Conservation (phyloP, 1,284 basidiomycete species). For the Sporisorium scitamineum region DNA sequence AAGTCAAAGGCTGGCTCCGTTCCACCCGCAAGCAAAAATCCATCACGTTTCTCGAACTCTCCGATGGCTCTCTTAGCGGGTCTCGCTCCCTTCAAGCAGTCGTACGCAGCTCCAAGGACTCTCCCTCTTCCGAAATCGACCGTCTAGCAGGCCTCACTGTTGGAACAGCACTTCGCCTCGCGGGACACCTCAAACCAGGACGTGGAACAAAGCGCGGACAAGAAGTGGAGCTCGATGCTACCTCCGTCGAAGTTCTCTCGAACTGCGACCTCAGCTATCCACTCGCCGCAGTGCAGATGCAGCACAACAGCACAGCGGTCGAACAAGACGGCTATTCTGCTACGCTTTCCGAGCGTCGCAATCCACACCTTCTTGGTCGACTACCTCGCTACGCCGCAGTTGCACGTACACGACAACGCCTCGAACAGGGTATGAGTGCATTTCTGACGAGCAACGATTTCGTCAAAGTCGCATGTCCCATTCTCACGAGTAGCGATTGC, state of each 20-base stretch:
- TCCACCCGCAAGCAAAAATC: constrained; percentile 59
- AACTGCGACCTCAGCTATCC: constrained; percentile 50
- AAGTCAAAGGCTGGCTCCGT: constrained; percentile 51
- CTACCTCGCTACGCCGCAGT: constrained; percentile 45
- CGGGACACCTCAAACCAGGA: constrained; percentile 42
- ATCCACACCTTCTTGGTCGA: constrained; percentile 53
- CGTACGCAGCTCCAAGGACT: constrained; percentile 20
- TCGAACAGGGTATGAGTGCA: constrained; percentile 43
- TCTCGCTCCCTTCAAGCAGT: constrained; percentile 60
- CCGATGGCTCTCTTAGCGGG: constrained; percentile 60
- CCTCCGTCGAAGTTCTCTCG: constrained; percentile 30
- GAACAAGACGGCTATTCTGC: constrained; percentile 25
- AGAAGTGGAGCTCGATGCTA: constrained; percentile 52
- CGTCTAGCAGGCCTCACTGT: constrained; percentile 44
- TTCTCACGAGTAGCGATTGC: constrained; percentile 90
- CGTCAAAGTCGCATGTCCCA: constrained; percentile 82
- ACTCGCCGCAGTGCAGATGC: constrained; percentile 32
- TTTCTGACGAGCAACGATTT: constrained; percentile 75
- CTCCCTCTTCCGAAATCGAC: constrained; percentile 19
- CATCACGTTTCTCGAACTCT: constrained; percentile 61
- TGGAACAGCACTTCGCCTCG: constrained; percentile 53
- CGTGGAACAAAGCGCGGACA: constrained; percentile 51
- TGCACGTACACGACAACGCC: constrained; percentile 37
- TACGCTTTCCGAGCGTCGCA: constrained; percentile 39
- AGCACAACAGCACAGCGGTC: constrained; percentile 21